Base-by-base conservation (phyloP, 768 basidiomycete species). In the Panellus pusillus region DNA sequence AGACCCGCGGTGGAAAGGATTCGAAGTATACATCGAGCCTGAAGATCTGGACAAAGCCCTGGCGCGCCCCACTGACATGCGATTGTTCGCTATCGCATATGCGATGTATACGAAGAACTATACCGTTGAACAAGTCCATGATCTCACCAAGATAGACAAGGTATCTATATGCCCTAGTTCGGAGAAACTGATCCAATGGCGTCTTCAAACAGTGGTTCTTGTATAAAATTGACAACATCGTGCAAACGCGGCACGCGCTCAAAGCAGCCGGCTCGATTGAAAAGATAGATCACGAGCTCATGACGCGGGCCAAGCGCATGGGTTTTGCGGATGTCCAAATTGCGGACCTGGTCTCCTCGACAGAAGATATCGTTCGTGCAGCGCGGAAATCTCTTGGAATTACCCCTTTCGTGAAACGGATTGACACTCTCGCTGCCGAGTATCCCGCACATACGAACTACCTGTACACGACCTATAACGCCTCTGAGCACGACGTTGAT, bases 391-490 rank as follows among this genome's bases (percentile, higher is more conserved):
- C 84, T 3, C 76, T 91, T 61, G 84, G 87, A 39, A 84, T 99
- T 64, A 96, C 89, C 6, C 97, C 97, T 35, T 98, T 94, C 72
- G 97, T 99, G 69, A 99, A 99, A 74, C 91, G 95, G 61, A 98
- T 99, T 72, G 97, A 99, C 72, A 99, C 97, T 12, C 83, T 99
- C 54, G 97, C 97, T 27, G 97, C 97, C 55, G 97, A 99, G 72
- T 99, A 89, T 75, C 97, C 97, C 20, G 97, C 97, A 1, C 88
- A 95, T 71, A 99, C 97, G 60, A 98, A 98, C 77, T 98, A 98
- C 73, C 88, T 99, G 52, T 99, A 98, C 75, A 98, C 96, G 17
- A 98, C 97, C 17, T 99, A 98, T 79, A 98, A 98, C 64, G 97
- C 94, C 3, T 89, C 92, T 0, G 83, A 88, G 57, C 97, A 99